Conservation (phyloP, 2,329 filamentous ascomycete genomes). For the Curvularia hawaiiensis region DNA sequence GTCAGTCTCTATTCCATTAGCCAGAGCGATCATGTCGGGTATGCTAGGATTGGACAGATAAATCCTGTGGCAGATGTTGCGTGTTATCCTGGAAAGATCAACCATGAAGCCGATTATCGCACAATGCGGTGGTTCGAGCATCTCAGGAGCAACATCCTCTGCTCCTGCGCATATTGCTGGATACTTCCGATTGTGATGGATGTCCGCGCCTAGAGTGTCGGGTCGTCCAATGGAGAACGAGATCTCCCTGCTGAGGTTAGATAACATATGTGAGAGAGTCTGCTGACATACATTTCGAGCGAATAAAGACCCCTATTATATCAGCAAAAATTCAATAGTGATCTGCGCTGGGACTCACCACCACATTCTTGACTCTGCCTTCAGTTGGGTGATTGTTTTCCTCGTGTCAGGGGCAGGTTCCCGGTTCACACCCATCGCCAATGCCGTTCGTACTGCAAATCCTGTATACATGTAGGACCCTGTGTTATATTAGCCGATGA, state of each 20-base stretch:
- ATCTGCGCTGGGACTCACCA: neutral
- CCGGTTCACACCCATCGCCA: neutral
- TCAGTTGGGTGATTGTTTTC: neutral
- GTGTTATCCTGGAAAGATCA: neutral
- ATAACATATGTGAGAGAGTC: no score
- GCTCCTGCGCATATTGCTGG: neutral
- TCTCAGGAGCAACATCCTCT: neutral
- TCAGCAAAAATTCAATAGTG: neutral
- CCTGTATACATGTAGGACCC: neutral
- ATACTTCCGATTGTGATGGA: neutral
- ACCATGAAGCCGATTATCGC: neutral
- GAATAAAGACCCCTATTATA: neutral
- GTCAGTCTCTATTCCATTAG: neutral
- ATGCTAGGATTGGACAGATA: neutral
- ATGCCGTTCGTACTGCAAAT: neutral
- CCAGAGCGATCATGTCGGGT: neutral
- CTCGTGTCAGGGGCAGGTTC: neutral
- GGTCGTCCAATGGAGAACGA: neutral
- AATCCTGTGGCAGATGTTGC: neutral
- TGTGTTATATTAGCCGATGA: neutral
- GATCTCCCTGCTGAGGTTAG: neutral
- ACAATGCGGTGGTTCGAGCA: neutral
- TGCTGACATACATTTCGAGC: neutral
- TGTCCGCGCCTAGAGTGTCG: neutral
- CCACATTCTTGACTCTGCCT: neutral